Conservation (phyloP, 176 grass and related monocot genomes). For the Secale cereale region DNA sequence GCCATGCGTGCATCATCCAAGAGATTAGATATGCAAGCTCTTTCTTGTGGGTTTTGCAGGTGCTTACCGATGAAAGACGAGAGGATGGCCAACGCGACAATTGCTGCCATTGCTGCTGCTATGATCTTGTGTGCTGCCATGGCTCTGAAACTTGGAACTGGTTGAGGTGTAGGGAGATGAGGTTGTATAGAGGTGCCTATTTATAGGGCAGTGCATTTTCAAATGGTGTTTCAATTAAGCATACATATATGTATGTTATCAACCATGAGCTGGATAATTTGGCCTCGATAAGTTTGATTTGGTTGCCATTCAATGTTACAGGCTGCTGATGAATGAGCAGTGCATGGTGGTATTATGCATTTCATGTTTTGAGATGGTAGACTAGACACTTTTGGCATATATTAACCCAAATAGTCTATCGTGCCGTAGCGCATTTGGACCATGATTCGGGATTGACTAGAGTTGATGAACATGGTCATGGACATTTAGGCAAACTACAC, state of each 20-base stretch:
- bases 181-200: not conserved
- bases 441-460: too few species aligned
- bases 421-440: too few species aligned
- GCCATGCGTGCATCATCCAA: not conserved
- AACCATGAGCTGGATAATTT: not conserved
- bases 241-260: not conserved
- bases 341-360: not conserved
- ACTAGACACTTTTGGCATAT: not conserved
- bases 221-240: not conserved
- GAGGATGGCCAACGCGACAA: not conserved
- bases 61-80: not conserved
- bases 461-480: too few species aligned
- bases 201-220: not conserved
- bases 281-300: not conserved
- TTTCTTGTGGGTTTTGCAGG: not conserved
- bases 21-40: not conserved
- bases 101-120: not conserved
- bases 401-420: not conserved
- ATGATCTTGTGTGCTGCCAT: not conserved
- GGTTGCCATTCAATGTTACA: not conserved
- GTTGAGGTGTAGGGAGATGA: not conserved
- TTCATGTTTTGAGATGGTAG: not conserved
- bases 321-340: not conserved
- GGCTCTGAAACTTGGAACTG: not conserved
- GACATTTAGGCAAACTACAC: too few species aligned